Evolutionary conservation across 2,329 filamentous ascomycete genomes (phyloP).

Genomic region (Calonectria ilicicola): DNA sequence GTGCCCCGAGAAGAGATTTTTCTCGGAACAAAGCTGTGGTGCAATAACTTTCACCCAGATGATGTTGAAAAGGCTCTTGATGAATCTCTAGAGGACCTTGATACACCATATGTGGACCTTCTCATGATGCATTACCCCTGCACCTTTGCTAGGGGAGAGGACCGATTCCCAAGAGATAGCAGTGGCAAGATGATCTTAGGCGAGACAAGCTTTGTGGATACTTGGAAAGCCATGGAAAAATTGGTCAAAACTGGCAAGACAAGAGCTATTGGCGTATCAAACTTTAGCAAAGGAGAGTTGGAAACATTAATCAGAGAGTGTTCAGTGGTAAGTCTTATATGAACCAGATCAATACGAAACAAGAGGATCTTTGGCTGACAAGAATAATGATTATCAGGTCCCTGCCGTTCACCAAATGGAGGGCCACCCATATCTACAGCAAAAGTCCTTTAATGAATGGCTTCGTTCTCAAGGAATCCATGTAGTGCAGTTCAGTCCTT

Average conservation of each 20-base stretch:
- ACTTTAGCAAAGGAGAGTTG: constrained; percentile 63
- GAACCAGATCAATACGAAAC: background rate
- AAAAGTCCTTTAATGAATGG: constrained; percentile 33
- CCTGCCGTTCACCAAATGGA: constrained; percentile 50
- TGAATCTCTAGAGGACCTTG: constrained; percentile 43
- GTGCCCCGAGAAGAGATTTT: constrained; percentile 59
- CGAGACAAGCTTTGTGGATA: constrained; percentile 36
- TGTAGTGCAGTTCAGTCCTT: constrained; percentile 49
- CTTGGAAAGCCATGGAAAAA: constrained; percentile 41
- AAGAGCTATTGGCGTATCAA: constrained; percentile 61
- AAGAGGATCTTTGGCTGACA: background rate
- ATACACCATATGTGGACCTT: constrained; percentile 45
- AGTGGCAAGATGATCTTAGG: constrained; percentile 28
- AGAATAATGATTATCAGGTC: constrained; percentile 16
- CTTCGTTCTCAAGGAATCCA: constrained; percentile 44
- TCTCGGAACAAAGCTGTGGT: constrained; percentile 56
- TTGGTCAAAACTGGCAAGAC: constrained; percentile 35
- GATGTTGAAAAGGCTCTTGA: constrained; percentile 43
- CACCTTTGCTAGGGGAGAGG: constrained; percentile 32
- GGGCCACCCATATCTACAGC: constrained; percentile 68
- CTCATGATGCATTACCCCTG: constrained; percentile 42
- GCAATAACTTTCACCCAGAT: constrained; percentile 43
- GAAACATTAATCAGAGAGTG: constrained; percentile 52
- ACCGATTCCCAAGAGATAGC: constrained; percentile 20
- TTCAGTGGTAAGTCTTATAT: constrained; percentile 34